A percentile compares a stretch with the other conserved stretches of the same genome.
Evolutionary conservation across 495 filamentous ascomycete genomes (phyloP).

Genomic region (Xylaria nigripes): DNA sequence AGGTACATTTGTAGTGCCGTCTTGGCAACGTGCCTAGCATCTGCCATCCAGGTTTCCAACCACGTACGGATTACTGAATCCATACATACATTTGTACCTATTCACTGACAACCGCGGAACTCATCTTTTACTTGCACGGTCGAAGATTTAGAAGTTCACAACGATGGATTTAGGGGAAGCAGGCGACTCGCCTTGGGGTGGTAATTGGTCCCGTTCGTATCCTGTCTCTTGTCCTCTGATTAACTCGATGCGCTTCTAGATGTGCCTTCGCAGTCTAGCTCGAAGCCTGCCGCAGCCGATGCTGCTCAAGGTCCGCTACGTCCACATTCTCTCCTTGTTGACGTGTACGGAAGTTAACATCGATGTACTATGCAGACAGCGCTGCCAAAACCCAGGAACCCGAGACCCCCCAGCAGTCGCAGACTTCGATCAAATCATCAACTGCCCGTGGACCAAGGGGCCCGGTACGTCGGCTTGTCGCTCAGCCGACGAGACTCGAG

Average conservation of each 20-base stretch:
- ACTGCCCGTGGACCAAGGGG: conserved; percentile 22
- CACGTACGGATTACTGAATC: background rate
- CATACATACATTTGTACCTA: background rate
- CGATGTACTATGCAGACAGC: conserved; percentile 10
- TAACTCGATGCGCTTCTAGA: conserved; percentile 34
- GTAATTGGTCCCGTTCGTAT: conserved; percentile 37
- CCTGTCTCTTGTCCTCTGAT: conserved; percentile 4
- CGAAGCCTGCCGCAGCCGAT: conserved; percentile 24
- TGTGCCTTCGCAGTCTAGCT: conserved; percentile 48
- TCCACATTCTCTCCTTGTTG: conserved; percentile 12
- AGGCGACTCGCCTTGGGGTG: conserved; percentile 63
- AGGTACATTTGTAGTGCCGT: background rate
- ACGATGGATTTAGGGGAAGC: conserved; percentile 56
- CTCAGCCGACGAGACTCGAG: conserved; percentile 76
- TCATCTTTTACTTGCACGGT: background rate
- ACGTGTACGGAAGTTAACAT: conserved; percentile 25
- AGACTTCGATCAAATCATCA: conserved; percentile 28
- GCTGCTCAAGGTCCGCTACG: conserved; percentile 6
- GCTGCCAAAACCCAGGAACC: conserved; percentile 16
- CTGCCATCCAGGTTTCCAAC: background rate
- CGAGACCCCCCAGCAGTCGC: conserved; percentile 21
- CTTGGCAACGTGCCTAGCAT: background rate
- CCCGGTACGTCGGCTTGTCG: conserved; percentile 58
- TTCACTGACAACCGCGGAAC: conserved; percentile 7
- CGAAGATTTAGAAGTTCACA: background rate